Percentiles rank a stretch among this genome's conserved stretches.
Evolutionary conservation across 768 basidiomycete species (phyloP).

Genomic region (Lactifluus hygrophoroides): DNA sequence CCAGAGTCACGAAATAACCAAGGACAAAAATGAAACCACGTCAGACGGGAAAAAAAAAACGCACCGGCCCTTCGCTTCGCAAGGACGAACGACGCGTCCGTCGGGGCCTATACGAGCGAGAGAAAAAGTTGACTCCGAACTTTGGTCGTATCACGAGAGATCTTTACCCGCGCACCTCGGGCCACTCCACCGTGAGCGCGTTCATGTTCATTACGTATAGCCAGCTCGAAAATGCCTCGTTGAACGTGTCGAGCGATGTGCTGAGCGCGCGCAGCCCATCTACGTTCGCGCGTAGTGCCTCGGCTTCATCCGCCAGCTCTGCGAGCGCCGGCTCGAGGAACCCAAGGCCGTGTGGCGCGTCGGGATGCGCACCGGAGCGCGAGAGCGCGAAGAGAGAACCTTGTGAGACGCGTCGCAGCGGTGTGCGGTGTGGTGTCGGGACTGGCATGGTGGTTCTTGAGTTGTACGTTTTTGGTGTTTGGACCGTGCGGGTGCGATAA

Average conservation of each 20-base stretch:
- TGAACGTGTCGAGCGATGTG: constrained; percentile 74
- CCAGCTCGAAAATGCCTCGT: constrained; percentile 89
- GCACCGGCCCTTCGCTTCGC: constrained; percentile 55
- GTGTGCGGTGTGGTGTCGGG: constrained; percentile 61
- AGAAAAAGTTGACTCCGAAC: not conserved
- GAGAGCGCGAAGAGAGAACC: constrained; percentile 84
- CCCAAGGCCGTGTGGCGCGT: constrained; percentile 76
- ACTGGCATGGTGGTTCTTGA: constrained; percentile 6
- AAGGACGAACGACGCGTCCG: constrained; percentile 35
- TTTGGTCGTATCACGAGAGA: not conserved
- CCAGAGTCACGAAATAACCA: constrained; percentile 1
- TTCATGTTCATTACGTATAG: constrained; percentile 93
- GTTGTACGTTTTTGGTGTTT: not conserved
- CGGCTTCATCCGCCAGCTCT: constrained; percentile 85
- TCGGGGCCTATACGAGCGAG: constrained; percentile 19
- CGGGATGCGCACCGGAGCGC: constrained; percentile 59
- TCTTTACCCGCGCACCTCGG: constrained; percentile 44
- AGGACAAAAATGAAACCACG: too few species aligned
- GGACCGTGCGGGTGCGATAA: too few species aligned
- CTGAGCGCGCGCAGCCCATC: constrained; percentile 63
- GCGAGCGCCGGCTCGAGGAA: constrained; percentile 79
- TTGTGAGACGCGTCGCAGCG: constrained; percentile 83
- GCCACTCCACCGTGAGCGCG: constrained; percentile 89
- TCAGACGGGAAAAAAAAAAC: constrained; percentile 6
- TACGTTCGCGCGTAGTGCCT: constrained; percentile 67